Percentiles rank a stretch among this genome's conserved stretches.
Conservation (phyloP, 257 asterid species). For the Solanum peruvianum region DNA sequence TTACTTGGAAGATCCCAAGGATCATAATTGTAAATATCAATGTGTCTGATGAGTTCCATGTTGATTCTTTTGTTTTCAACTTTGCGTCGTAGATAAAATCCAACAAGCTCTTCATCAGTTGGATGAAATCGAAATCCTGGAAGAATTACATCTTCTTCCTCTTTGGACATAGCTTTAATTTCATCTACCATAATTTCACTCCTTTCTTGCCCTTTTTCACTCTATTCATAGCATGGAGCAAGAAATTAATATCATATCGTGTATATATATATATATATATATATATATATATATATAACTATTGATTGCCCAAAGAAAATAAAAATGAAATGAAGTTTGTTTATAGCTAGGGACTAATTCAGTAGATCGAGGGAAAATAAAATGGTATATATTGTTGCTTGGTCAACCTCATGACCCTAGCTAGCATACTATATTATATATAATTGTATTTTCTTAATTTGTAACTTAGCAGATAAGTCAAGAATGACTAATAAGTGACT, state of each 20-base stretch:
- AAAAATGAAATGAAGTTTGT: not conserved
- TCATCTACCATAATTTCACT: not conserved
- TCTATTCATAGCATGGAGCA: not conserved
- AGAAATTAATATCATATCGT: not conserved
- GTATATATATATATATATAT: not conserved
- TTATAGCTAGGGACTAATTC: not conserved
- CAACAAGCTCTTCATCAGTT: not conserved
- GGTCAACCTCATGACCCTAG: not conserved
- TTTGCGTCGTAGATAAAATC: not conserved
- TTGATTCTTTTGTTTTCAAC: not conserved
- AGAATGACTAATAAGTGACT: not conserved
- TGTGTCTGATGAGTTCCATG: not conserved
- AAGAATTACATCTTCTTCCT: not conserved
- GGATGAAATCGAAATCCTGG: constrained; percentile 6
- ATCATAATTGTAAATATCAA: not conserved
- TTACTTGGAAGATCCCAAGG: not conserved
- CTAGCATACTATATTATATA: not conserved
- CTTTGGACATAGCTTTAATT: not conserved
- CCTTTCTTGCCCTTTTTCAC: not conserved
- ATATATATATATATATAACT: not conserved
- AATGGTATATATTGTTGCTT: not conserved
- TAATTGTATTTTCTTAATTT: not conserved
- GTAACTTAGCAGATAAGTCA: not conserved
- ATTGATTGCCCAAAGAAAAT: not conserved
- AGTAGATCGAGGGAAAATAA: not conserved